These are phyloP conservation scores for Populus simonii DNA, from an alignment of 345 rosid genomes.

Conservation along the genomic window DNA sequence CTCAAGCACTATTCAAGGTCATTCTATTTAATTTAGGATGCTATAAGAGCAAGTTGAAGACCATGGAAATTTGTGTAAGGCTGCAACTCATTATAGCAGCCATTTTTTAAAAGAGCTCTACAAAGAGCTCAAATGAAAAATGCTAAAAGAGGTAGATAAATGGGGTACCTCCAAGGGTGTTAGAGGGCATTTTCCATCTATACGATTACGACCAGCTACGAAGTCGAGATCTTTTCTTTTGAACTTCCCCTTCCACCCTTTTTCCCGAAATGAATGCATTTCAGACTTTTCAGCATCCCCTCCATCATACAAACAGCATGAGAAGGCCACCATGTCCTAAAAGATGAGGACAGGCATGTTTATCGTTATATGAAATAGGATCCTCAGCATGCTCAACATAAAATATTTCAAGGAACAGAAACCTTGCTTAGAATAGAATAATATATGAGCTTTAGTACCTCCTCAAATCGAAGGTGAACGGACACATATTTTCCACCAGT, in stretches of 20 bases:
- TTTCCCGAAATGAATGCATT: conserved; percentile 67
- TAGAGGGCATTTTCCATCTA: conserved; percentile 88
- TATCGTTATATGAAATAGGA: neutral
- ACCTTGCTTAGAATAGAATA: conserved; percentile 2
- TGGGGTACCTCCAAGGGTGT: conserved; percentile 84
- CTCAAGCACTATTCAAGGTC: neutral
- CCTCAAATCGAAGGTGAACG: conserved; percentile 88
- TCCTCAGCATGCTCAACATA: neutral
- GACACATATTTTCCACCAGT: conserved; percentile 77
- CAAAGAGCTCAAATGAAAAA: neutral
- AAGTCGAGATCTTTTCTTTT: conserved; percentile 64
- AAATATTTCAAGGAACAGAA: neutral
- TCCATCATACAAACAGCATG: conserved; percentile 86
- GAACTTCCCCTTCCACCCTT: conserved; percentile 80
- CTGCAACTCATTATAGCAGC: neutral
- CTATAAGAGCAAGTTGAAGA: neutral
- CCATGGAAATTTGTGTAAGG: neutral
- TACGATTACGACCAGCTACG: conserved; percentile 68
- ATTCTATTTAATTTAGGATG: neutral
- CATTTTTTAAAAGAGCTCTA: neutral
- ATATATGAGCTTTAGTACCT: conserved; percentile 42
- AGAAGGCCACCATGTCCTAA: conserved; percentile 98
- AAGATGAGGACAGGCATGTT: conserved; percentile 8
- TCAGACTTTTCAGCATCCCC: conserved; percentile 68
- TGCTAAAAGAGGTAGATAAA: neutral